Evolutionary conservation across 495 filamentous ascomycete species (phyloP).

Genomic region (Haplographium delicatum): DNA sequence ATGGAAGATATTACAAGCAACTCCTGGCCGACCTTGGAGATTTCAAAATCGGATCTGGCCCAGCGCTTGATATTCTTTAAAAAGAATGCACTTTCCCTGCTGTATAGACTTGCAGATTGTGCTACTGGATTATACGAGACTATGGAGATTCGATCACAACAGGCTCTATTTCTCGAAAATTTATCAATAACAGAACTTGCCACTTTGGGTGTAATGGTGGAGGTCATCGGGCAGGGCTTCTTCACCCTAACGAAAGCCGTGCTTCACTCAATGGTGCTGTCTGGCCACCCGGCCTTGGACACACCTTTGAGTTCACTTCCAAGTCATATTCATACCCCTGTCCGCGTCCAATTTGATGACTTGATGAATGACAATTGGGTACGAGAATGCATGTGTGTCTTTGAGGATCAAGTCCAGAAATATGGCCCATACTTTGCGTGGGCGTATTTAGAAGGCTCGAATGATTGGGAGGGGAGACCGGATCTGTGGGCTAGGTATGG

Average conservation of each 20-base stretch:
- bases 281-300: background rate
- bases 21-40: slow-evolving; percentile 9
- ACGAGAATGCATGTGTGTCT: slow-evolving; percentile 22
- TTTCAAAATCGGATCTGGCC: slow-evolving; percentile 6
- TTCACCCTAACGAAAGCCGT: slow-evolving; percentile 9
- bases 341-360: slow-evolving; percentile 1
- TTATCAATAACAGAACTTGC: slow-evolving; percentile 8
- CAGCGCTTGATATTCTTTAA: slow-evolving; percentile 6
- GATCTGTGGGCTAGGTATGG: slow-evolving; percentile 14
- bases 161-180: slow-evolving; percentile 12
- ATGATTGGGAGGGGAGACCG: background rate
- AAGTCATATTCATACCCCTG: background rate
- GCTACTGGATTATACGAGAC: slow-evolving; percentile 1
- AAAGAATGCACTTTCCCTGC: slow-evolving; percentile 7
- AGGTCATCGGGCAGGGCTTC: slow-evolving; percentile 19
- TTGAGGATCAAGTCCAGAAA: slow-evolving; percentile 17
- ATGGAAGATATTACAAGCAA: slow-evolving; percentile 8
- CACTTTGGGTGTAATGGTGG: slow-evolving; percentile 17
- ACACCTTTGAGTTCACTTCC: background rate
- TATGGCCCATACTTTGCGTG: slow-evolving; percentile 24
- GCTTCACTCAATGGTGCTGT: background rate
- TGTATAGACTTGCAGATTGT: slow-evolving; percentile 18
- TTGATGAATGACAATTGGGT: slow-evolving; percentile 10
- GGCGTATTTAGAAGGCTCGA: slow-evolving; percentile 12
- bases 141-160: slow-evolving; percentile 3